Percentiles rank a stretch among this genome's conserved stretches.
Conservation (phyloP, 495 filamentous ascomycete species). For the Talaromyces ruber region DNA sequence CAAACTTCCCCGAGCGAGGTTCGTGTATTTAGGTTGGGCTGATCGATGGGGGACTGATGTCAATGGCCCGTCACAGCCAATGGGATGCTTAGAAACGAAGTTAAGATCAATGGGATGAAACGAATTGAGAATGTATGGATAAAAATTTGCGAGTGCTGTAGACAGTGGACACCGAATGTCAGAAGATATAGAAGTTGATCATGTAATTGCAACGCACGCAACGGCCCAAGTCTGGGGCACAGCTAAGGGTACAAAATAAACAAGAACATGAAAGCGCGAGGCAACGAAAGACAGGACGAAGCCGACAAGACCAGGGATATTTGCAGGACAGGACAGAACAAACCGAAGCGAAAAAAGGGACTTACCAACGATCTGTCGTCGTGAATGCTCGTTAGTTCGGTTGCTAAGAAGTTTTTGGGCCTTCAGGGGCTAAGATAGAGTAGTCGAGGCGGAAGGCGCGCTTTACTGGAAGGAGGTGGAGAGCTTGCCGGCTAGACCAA, state of each 20-base stretch:
- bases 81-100: conserved; percentile 1
- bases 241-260: not conserved
- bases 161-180: not conserved
- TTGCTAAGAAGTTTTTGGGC: not conserved
- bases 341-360: not conserved
- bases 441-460: not conserved
- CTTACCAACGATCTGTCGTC: not conserved
- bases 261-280: not conserved
- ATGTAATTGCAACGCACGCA: not conserved
- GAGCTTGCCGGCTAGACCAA: too few relatives aligned
- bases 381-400: not conserved
- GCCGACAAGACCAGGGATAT: not conserved
- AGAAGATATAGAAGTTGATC: not conserved
- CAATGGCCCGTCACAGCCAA: conserved; percentile 1
- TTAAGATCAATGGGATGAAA: conserved; percentile 1
- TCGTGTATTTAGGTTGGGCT: conserved; percentile 6
- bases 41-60: conserved; percentile 6
- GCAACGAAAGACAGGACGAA: not conserved
- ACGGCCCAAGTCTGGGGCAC: not conserved
- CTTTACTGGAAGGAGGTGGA: not conserved
- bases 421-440: conserved; percentile 1
- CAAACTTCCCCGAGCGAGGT: not conserved
- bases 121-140: not conserved
- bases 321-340: not conserved
- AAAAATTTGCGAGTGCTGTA: not conserved